Conservation (phyloP, 192 early-diverging fungal genomes). For the Chytriomyces sp. region DNA sequence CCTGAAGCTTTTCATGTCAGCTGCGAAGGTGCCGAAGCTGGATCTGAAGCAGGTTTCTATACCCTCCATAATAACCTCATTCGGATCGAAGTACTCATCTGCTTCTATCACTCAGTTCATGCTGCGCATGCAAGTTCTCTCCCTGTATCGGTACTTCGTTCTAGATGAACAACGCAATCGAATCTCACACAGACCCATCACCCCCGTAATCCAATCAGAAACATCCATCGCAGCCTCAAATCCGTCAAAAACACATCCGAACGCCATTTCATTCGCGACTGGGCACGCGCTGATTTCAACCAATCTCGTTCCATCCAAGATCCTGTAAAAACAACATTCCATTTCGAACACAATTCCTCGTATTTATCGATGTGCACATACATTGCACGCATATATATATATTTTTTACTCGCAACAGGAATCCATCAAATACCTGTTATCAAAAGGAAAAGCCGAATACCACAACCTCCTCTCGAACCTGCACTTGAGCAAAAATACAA, state of each 20-base stretch:
- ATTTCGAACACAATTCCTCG: neutral
- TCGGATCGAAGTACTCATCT: neutral
- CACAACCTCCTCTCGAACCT: conserved; percentile 18
- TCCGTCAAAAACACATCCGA: conserved; percentile 8
- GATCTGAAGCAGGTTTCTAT: conserved; percentile 26
- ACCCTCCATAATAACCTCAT: neutral
- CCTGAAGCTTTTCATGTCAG: neutral
- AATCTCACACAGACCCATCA: neutral
- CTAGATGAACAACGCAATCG: neutral
- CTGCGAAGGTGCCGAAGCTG: conserved; percentile 5
- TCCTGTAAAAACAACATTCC: conserved; percentile 8
- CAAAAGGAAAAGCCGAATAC: conserved; percentile 15
- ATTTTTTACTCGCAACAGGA: neutral
- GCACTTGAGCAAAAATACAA: neutral
- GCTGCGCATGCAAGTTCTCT: conserved; percentile 9
- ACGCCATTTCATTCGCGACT: conserved; percentile 14
- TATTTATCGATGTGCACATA: neutral
- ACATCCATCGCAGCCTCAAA: conserved; percentile 6
- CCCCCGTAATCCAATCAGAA: neutral
- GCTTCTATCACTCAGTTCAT: conserved; percentile 18
- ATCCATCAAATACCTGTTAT: conserved; percentile 15
- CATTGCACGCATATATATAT: neutral
- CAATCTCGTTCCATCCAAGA: conserved; percentile 2
- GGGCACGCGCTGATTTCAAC: conserved; percentile 26
- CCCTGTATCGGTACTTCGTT: conserved; percentile 9